A percentile compares a stretch with the other conserved stretches of the same genome.
Evolutionary conservation across 1,139 yeast genomes (phyloP).

Genomic region (Zygosaccharomyces sapae): DNA sequence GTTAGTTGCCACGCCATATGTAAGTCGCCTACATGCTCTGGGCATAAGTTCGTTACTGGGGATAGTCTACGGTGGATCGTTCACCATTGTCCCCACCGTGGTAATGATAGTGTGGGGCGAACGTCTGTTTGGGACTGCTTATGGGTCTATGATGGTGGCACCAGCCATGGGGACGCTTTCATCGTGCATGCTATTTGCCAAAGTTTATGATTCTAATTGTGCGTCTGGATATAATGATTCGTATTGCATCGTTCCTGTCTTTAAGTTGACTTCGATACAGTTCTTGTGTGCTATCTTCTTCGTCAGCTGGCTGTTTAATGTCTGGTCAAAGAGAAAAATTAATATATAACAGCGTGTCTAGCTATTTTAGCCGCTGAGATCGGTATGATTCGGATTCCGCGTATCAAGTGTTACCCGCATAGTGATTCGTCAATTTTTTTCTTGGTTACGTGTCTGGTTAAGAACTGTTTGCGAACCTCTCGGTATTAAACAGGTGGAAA

Average conservation of each 20-base stretch:
- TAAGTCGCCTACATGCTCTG: slow-evolving; percentile 30
- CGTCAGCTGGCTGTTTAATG: slow-evolving; percentile 13
- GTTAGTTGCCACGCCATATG: slow-evolving; percentile 12
- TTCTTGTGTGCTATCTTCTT: slow-evolving; percentile 17
- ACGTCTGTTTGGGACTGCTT: slow-evolving; percentile 83
- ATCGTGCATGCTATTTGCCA: slow-evolving; percentile 71
- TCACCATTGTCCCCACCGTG: slow-evolving; percentile 80
- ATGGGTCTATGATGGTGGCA: slow-evolving; percentile 88
- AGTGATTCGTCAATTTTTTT: slow-evolving; percentile 1
- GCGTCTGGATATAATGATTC: slow-evolving; percentile 1
- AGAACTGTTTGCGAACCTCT: not conserved
- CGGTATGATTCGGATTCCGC: not conserved
- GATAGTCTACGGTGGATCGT: slow-evolving; percentile 73
- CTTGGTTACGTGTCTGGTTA: slow-evolving; percentile 7
- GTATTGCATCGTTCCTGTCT: slow-evolving; percentile 24
- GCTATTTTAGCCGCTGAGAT: not conserved
- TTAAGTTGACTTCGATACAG: slow-evolving; percentile 16
- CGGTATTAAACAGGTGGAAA: slow-evolving; percentile 2
- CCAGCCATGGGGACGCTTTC: slow-evolving; percentile 82
- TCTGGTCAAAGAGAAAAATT: slow-evolving; percentile 17
- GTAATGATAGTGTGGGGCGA: slow-evolving; percentile 86
- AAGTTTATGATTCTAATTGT: slow-evolving; percentile 49
- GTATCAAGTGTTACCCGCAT: not conserved
- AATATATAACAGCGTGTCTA: not conserved
- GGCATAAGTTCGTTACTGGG: slow-evolving; percentile 59